A percentile compares a stretch with the other conserved stretches of the same genome.
Evolutionary conservation across 1,284 basidiomycete genomes (phyloP).

Genomic region (Pholiota adiposa): DNA sequence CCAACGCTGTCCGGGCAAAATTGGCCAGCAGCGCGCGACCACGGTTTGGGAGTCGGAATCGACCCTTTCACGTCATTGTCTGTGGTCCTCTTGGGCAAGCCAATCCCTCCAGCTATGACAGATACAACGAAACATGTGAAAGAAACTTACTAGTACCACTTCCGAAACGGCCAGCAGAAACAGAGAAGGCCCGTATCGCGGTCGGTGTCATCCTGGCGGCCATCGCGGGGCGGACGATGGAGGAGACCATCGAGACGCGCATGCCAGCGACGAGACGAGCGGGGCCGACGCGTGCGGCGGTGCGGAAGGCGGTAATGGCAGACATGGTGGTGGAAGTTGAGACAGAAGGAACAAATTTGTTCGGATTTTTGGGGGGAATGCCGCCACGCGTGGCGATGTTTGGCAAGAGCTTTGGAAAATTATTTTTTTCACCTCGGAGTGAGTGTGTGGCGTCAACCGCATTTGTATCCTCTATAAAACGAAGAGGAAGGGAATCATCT

Average conservation of each 20-base stretch:
- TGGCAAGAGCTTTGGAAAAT: slow-evolving; percentile 3
- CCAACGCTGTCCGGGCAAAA: too few relatives aligned
- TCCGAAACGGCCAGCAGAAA: slow-evolving; percentile 54
- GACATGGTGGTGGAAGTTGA: slow-evolving; percentile 20
- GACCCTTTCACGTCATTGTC: too few relatives aligned
- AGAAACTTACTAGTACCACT: slow-evolving; percentile 61
- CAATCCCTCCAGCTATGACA: background rate
- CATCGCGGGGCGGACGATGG: slow-evolving; percentile 20
- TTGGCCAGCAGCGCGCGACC: too few relatives aligned
- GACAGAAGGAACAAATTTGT: slow-evolving; percentile 4
- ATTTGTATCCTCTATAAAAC: too few relatives aligned
- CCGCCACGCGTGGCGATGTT: slow-evolving; percentile 22
- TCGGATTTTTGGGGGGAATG: slow-evolving; percentile 5
- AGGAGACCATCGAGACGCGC: too few relatives aligned
- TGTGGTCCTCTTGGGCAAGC: too few relatives aligned
- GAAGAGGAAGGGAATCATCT: too few relatives aligned
- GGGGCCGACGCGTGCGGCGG: slow-evolving; percentile 20
- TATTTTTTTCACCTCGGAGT: slow-evolving; percentile 3
- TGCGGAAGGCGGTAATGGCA: slow-evolving; percentile 24
- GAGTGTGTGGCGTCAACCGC: too few relatives aligned
- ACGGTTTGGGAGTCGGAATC: too few relatives aligned
- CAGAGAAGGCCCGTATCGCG: slow-evolving; percentile 55
- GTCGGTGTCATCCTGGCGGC: slow-evolving; percentile 14
- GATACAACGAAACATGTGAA: slow-evolving; percentile 1
- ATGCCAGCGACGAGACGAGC: slow-evolving; percentile 28